Base-by-base conservation (phyloP, 192 early-diverging fungal genomes). In the Borealophlyctis nickersoniae region DNA sequence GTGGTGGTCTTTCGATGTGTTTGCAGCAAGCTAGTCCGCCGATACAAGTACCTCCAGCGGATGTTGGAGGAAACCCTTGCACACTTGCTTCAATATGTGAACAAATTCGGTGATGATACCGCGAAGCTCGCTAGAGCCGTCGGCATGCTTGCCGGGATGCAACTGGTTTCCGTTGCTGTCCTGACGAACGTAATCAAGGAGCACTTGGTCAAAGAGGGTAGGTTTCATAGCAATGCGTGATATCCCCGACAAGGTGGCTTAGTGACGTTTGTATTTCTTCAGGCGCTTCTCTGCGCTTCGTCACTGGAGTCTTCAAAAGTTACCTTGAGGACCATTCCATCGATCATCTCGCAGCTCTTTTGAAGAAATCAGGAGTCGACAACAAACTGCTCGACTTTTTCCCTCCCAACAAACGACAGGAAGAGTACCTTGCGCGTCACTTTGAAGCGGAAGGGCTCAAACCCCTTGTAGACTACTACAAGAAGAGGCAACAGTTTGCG, bases 401-500 rank as follows among this genome's bases (percentile, higher is more conserved):
- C 81, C 95, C 95, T 49, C 87, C 87, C 51, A 91, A 86, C 74
- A 94, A 94, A 77, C 86, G 92, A 64, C 85, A 88, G 69, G 88
- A 90, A 60, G 91, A 94, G 58, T 88, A 88, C 73, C 83, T 98
- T 66, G 86, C 84, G 52, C 88, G 89, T 48, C 93, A 98, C 77
- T 96, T 96, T 79, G 91, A 93, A 73, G 91, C 87, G 51, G 89
- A 94, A 69, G 93, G 92, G 36, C 85, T 98, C 86, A 91, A 92
- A 73, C 82, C 86, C 54, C 72, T 98, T 26, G 89, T 91, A 29
- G 89, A 88, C 49, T 90, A 89, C 78, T 86, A 90, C 70, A 87
- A 79, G 52, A 88, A 86, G 65, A 81, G 86, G 29, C 88, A 88
- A 72, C 83, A 82, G 36, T 79, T 78, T 36, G 76, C 79, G 36